Conservation (phyloP, 2,329 filamentous ascomycete species). For the Penicillium oxalicum region DNA sequence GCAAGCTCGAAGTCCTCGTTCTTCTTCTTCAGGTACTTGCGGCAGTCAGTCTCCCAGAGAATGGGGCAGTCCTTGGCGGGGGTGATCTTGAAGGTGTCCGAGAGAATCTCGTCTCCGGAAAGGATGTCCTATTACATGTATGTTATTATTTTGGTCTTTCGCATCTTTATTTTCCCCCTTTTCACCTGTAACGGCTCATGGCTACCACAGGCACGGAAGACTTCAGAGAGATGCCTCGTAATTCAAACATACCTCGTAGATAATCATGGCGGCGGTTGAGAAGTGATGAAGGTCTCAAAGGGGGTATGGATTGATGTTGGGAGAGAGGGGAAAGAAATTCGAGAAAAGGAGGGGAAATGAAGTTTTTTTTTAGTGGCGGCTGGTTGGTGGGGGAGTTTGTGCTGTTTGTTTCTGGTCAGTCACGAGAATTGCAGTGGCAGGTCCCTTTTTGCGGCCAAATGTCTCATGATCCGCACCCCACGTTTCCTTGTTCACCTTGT, state of each 20-base stretch:
- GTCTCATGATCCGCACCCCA: background rate
- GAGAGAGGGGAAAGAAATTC: constrained; percentile 19
- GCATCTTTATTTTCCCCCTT: background rate
- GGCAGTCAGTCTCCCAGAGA: constrained; percentile 86
- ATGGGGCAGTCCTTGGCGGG: constrained; percentile 62
- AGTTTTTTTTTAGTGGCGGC: constrained; percentile 21
- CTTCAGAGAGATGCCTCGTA: too few relatives aligned
- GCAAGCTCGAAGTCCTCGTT: constrained; percentile 56
- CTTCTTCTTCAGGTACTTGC: constrained; percentile 74
- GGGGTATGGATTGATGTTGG: constrained; percentile 21
- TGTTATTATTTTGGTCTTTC: constrained; percentile 2
- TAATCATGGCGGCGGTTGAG: constrained; percentile 60
- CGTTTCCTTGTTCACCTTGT: too few relatives aligned
- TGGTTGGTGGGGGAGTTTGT: constrained; percentile 27
- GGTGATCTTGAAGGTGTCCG: constrained; percentile 75
- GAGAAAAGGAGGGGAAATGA: constrained; percentile 26
- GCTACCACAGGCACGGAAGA: too few relatives aligned
- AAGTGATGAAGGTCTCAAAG: constrained; percentile 13
- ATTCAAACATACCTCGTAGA: constrained; percentile 55
- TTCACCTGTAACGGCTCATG: too few relatives aligned
- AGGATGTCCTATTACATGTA: constrained; percentile 64
- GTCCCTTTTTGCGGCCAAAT: background rate
- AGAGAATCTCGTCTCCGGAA: constrained; percentile 91
- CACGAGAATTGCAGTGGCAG: constrained; percentile 3
- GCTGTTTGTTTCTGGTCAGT: constrained; percentile 12